Base-by-base conservation (phyloP, 1,284 basidiomycete species). In the Papiliotrema flavescens region DNA sequence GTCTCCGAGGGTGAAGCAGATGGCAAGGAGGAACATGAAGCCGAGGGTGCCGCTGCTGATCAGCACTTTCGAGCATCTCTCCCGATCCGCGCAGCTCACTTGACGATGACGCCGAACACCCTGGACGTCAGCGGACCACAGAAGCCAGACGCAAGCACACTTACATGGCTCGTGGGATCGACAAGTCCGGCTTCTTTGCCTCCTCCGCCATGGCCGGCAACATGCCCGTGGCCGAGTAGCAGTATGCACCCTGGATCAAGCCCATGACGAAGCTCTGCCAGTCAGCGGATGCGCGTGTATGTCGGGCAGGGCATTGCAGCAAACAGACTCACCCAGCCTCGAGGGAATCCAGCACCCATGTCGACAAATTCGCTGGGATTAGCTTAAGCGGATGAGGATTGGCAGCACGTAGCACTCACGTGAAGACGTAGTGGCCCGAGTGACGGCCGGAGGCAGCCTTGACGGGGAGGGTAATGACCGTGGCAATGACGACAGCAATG, bases 1-100 rank as follows among this genome's bases (percentile, higher is more conserved):
- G 55, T 78, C 74, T 3, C 75, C 74, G 17, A 79, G 69, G 43
- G 77, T 70, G 63, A 79, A 79, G 42, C 77, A 64, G 32, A 79
- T 69, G 22, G 77, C 76, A 15, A 79, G 64, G 47, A 79, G 61
- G 62, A 68, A 71, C 49, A 69, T 50, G 37, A 69, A 55, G 23
- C 69, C 69, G n/a, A 67, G 57, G 20, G 62, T 28, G 11, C 60
- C 64, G 58, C 68, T 71, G 47, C 1, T 22, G 17, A 44, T 44
- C 47, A 36, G 35, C 17, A 8, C 39, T 37, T 5, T 5, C 39
- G 2, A 37, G 20, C 26, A 28, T n/a, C 3, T n/a, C 6, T 6
- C 19, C 24, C 22, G 24, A 14, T 20, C 44, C n/a, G 45, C 36
- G 53, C 47, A n/a, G 51, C 63, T 55, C 44, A 63, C 63, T 65